Percentiles rank a stretch among this genome's conserved stretches.
These are phyloP conservation scores for Monosporozyma servazzii DNA, from an alignment of 805 yeast species.

Conservation along the genomic window DNA sequence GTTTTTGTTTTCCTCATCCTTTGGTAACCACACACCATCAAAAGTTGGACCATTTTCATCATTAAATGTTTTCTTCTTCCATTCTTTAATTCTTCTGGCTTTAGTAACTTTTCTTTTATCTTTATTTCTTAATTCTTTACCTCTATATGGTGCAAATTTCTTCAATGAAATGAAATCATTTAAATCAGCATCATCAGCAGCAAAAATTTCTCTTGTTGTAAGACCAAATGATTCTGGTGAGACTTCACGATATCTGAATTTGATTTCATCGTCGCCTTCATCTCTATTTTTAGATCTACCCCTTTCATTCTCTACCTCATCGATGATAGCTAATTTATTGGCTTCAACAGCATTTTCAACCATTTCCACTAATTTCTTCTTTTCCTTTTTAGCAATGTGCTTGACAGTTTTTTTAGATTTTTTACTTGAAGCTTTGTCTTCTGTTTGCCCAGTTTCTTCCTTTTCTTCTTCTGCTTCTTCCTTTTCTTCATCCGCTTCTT, in stretches of 20 bases:
- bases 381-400: conserved; percentile 49
- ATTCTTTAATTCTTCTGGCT: conserved; percentile 71
- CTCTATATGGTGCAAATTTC: conserved; percentile 88
- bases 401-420: conserved; percentile 45
- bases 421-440: conserved; percentile 33
- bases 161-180: conserved; percentile 82
- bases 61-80: conserved; percentile 80
- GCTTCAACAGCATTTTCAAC: conserved; percentile 76
- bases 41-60: conserved; percentile 40
- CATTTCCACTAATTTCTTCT: conserved; percentile 48
- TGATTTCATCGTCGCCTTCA: conserved; percentile 25
- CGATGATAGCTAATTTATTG: conserved; percentile 54
- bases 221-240: conserved; percentile 91
- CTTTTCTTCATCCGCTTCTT: conserved; percentile 5
- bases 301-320: conserved; percentile 49
- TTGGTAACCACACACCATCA: conserved; percentile 12
- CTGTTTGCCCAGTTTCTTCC: conserved; percentile 30
- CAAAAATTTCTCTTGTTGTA: conserved; percentile 71
- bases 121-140: conserved; percentile 56
- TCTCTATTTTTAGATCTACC: conserved; percentile 45
- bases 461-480: conserved; percentile 17
- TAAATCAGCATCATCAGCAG: conserved; percentile 81
- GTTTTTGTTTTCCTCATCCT: conserved; percentile 10
- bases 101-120: conserved; percentile 82
- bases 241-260: conserved; percentile 84